A percentile compares a stretch with the other conserved stretches of the same genome.
phyloP scores from a whole-genome alignment of 768 basidiomycete genomes.

The Leccinum arenicola region DNA sequence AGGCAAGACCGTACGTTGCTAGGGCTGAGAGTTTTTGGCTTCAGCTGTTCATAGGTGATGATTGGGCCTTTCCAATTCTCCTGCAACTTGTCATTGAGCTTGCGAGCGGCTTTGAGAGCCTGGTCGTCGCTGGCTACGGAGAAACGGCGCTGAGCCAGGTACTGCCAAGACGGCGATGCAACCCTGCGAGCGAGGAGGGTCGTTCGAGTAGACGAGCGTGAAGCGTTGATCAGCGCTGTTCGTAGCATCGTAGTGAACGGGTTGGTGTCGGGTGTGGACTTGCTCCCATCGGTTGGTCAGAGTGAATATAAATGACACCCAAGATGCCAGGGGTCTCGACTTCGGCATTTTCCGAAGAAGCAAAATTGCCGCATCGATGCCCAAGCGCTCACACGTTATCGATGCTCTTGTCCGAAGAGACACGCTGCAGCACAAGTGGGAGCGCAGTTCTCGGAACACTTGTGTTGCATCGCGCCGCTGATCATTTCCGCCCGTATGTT shows the following conservation, averaged over 20 bases:
- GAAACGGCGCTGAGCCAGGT: slow-evolving; percentile 35
- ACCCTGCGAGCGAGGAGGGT: slow-evolving; percentile 4
- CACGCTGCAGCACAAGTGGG: slow-evolving; percentile 33
- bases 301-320: background rate
- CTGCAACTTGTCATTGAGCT: slow-evolving; percentile 39
- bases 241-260: slow-evolving; percentile 24
- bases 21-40: slow-evolving; percentile 76
- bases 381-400: background rate
- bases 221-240: slow-evolving; percentile 11
- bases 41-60: slow-evolving; percentile 77
- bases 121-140: slow-evolving; percentile 25
- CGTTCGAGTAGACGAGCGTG: slow-evolving; percentile 13
- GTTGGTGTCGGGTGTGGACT: background rate
- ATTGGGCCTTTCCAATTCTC: slow-evolving; percentile 76
- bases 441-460: slow-evolving; percentile 48
- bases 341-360: background rate
- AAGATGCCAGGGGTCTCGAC: background rate
- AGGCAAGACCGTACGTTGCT: slow-evolving; percentile 43
- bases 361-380: background rate
- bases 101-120: slow-evolving; percentile 30
- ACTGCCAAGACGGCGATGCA: slow-evolving; percentile 11
- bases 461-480: slow-evolving; percentile 23
- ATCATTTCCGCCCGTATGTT: background rate
- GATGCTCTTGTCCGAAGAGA: background rate
- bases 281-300: background rate